Base-by-base conservation (phyloP, 345 rosid genomes). In the Rhodamnia rubescens region DNA sequence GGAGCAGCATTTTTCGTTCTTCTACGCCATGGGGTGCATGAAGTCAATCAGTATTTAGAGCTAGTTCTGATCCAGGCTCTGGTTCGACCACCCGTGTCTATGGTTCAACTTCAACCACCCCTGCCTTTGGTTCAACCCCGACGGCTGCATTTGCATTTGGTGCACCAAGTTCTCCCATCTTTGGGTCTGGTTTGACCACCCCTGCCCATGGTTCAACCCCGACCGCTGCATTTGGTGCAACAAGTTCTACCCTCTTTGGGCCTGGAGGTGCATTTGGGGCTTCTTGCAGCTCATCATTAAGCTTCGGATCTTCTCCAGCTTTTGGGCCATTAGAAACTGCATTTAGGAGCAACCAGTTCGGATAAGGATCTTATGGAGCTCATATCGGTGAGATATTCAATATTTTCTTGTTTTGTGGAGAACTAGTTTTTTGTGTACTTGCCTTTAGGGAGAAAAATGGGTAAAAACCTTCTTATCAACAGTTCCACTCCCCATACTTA, bases 341-440 rank as follows among this genome's bases (percentile, higher is more conserved):
- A 50, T 95, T 97, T 93, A 93, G 94, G 81, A 93, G 95, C 90
- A 93, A 91, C 84, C 87, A 93, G 81, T 96, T 95, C 87, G 95
- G 92, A 69, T 88, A 91, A 42, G 85, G 87, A 82, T 56, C 94
- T 74, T 93, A 93, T 85, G 96, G 96, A 86, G 90, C 92, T 44
- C 99, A 93, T 88, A n/a, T n/a, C n/a, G 94, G 94, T 93, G 61
- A 88, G 94, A 21, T 8, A 21, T 54, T 6, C 24, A 54, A 85
- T 50, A 13, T 55, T 47, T 22, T 53, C 58, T 47, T 42, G 21
- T 69, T 49, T 44, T 85, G 59, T 32, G 8, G 50, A 8, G 3
- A 22, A 56, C n/a, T 22, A 55, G 58, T 3, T 55, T 22, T 55
- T 55, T 53, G 55, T 53, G 7, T 20, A 56, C n/a, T 22, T 56